These are phyloP conservation scores for Beauveria rudraprayagi DNA, from an alignment of 2,329 filamentous ascomycete genomes.

Conservation along the genomic window DNA sequence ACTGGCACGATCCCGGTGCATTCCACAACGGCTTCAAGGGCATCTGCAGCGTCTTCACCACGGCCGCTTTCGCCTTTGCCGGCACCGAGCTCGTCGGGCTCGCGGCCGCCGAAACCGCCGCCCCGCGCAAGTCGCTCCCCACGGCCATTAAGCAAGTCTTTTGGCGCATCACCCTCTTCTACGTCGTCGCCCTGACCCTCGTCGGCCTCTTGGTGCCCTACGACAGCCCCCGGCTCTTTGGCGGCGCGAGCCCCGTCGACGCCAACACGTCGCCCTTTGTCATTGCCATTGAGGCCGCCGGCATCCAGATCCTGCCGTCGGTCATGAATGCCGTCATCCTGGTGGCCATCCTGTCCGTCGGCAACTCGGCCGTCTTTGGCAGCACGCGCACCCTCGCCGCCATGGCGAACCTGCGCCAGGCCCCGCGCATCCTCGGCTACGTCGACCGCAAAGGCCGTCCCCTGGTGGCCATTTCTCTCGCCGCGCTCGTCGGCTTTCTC, in stretches of 20 bases:
- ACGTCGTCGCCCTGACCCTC: slow-evolving; percentile 66
- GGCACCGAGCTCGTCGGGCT: slow-evolving; percentile 62
- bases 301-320: slow-evolving; percentile 65
- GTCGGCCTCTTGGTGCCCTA: slow-evolving; percentile 71
- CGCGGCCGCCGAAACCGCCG: slow-evolving; percentile 60
- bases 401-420: slow-evolving; percentile 72
- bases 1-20: slow-evolving; percentile 69
- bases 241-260: slow-evolving; percentile 26
- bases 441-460: slow-evolving; percentile 70
- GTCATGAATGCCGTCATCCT: slow-evolving; percentile 84
- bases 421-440: slow-evolving; percentile 62
- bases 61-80: slow-evolving; percentile 59
- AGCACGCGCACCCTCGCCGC: slow-evolving; percentile 76
- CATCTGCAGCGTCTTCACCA: slow-evolving; percentile 62
- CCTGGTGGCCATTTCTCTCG: slow-evolving; percentile 55
- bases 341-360: slow-evolving; percentile 75
- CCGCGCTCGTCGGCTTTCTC: slow-evolving; percentile 58
- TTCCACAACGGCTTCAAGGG: slow-evolving; percentile 69
- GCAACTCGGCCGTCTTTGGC: slow-evolving; percentile 77
- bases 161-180: slow-evolving; percentile 79
- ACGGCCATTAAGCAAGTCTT: slow-evolving; percentile 79
- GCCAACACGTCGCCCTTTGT: slow-evolving; percentile 73
- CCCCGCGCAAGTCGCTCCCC: slow-evolving; percentile 65
- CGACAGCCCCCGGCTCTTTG: slow-evolving; percentile 25
- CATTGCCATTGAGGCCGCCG: slow-evolving; percentile 71